Base-by-base conservation (phyloP, 306 rosid species). In the Ochetophila trinervis region DNA sequence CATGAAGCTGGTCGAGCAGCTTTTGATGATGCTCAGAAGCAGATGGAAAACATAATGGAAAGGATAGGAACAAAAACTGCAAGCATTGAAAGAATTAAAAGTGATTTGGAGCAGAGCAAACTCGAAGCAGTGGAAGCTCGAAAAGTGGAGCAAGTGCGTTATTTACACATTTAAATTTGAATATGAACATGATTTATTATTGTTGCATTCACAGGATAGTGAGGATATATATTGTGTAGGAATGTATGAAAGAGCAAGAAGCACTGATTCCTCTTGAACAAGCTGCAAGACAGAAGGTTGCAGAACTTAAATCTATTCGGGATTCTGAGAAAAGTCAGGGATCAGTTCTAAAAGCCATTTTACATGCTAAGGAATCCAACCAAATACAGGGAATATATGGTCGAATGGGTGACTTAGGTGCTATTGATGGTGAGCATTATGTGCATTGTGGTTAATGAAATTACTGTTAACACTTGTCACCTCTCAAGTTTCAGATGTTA, bases 361-460 rank as follows among this genome's bases (percentile, higher is more conserved):
- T 86, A 76, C 83, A 80, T 75, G 97, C 96, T 1, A 93, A 86
- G 85, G 88, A 90, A 57, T 78, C 86, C 63, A 84, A 80, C 71
- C 84, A 52, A 70, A 87, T 93, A 51, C 86, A 79, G 34, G 99
- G 99, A 72, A 93, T 93, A 79, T 90, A 93, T 79, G 97, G 99
- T 14, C 91, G 97, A 70, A 79, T 93, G 94, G 99, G 99, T 59
- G 97, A 93, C 83, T 79, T 93, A 71, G 99, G 99, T 70, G 97
- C 99, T 70, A 93, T 93, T 59, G 94, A 90, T 60, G 91, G 99
- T 90, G 71, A 76, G 85, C 23, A 27, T 71, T 73, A 60, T 67
- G 40, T 40, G 61, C 27, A 69, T 49, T 37, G 27, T 27, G 34
- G 59, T 24, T 45, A 13, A 36, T 68, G 53, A 18, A 50, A 34